A percentile compares a stretch with the other conserved stretches of the same genome.
phyloP scores from a whole-genome alignment of 2,329 filamentous ascomycete species.

The Xenoacremonium recifei region DNA sequence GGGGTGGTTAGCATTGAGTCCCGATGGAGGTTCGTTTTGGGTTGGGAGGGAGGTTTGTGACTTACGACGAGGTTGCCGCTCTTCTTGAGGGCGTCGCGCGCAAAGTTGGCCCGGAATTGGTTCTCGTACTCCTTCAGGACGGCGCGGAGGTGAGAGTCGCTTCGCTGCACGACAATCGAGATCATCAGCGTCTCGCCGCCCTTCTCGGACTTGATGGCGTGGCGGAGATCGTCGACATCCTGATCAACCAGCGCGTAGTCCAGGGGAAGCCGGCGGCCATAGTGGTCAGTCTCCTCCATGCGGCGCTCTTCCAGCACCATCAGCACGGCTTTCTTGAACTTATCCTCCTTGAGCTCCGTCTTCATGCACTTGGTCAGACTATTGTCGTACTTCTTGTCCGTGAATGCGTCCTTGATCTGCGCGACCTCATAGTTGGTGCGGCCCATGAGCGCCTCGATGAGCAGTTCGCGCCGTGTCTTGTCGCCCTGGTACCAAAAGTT shows the following conservation, averaged over 20 bases:
- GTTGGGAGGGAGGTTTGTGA: conserved; percentile 32
- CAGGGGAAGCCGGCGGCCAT: conserved; percentile 56
- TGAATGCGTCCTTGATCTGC: conserved; percentile 83
- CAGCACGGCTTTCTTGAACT: conserved; percentile 87
- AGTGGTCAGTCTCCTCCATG: conserved; percentile 75
- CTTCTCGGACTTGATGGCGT: conserved; percentile 66
- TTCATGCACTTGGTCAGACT: conserved; percentile 82
- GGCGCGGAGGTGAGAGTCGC: conserved; percentile 78
- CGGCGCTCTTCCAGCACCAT: conserved; percentile 78
- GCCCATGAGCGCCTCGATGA: conserved; percentile 93
- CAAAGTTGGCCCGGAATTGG: conserved; percentile 76
- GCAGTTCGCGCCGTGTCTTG: conserved; percentile 77
- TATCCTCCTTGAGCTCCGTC: conserved; percentile 90
- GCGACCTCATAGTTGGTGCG: conserved; percentile 83
- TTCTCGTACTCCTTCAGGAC: conserved; percentile 75
- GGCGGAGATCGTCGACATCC: conserved; percentile 72
- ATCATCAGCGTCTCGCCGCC: conserved; percentile 90
- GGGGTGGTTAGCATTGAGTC: conserved; percentile 3
- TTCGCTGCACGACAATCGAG: conserved; percentile 75
- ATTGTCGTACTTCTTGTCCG: conserved; percentile 87
- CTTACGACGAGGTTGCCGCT: conserved; percentile 89
- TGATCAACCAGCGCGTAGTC: conserved; percentile 62
- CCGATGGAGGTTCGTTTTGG: too few relatives aligned
- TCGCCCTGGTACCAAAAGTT: conserved; percentile 97
- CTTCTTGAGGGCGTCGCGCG: conserved; percentile 81